Percentiles rank a stretch among this genome's conserved stretches.
Conservation (phyloP, 2,329 filamentous ascomycete genomes). For the Domatiomyces catenatus region DNA sequence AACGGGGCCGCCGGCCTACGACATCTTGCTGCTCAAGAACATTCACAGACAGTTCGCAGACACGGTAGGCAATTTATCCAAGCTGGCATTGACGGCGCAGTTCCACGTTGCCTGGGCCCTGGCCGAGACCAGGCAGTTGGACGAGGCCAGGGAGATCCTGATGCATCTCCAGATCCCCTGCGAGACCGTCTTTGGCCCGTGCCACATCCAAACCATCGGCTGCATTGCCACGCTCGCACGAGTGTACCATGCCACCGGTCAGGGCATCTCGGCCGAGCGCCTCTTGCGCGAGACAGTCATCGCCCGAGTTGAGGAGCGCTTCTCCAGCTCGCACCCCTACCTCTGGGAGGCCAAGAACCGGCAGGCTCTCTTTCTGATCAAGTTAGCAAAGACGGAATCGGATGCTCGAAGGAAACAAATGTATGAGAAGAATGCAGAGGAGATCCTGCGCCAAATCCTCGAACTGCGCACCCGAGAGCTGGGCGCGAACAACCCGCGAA, state of each 20-base stretch:
- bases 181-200: slow-evolving; percentile 4
- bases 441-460: slow-evolving; percentile 8
- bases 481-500: slow-evolving; percentile 7
- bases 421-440: slow-evolving; percentile 2
- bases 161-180: slow-evolving; percentile 2
- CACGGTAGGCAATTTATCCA: slow-evolving; percentile 1
- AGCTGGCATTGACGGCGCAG: slow-evolving; percentile 5
- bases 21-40: slow-evolving; percentile 3
- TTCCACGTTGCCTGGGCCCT: slow-evolving; percentile 10
- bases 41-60: slow-evolving; percentile 3
- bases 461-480: slow-evolving; percentile 4
- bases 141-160: slow-evolving; percentile 2
- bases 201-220: slow-evolving; percentile 10
- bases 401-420: slow-evolving; percentile 1
- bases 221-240: slow-evolving; percentile 6
- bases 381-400: slow-evolving; percentile 4
- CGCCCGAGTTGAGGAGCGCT: slow-evolving; percentile 5
- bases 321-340: slow-evolving; percentile 8
- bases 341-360: slow-evolving; percentile 11
- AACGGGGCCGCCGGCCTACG: slow-evolving; percentile 1
- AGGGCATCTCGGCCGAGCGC: slow-evolving; percentile 3
- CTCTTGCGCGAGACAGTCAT: slow-evolving; percentile 5
- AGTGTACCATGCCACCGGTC: slow-evolving; percentile 5
- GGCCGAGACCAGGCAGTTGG: slow-evolving; percentile 5
- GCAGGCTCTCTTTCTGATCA: slow-evolving; percentile 8